Evolutionary conservation across 108 stramenopile species (phyloP), one percentile per base, ranked within the genome.

Genomic region (Conticribra guillardii): DNA sequence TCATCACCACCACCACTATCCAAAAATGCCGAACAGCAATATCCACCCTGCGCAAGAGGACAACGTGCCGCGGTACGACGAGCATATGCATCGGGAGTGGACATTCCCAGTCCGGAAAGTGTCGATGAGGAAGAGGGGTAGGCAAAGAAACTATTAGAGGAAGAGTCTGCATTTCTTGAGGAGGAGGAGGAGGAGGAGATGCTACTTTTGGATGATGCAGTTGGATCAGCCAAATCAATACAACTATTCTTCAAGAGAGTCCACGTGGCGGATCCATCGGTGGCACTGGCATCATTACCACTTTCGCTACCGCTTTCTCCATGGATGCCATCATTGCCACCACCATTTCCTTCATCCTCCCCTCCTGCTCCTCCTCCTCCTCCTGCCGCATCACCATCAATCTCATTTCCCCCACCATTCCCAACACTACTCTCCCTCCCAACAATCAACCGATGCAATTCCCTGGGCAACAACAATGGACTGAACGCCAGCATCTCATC

Each of bases 21-120:
- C 62, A 52, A 19, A 54, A 79, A 79, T 57, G 77, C 58, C 34
- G 69, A 18, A 21, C 77, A 79, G 64, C 77, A 79, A 59, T 79
- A 79, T 34, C 77, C 77, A 9, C 77, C 77, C 24, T 53, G 63
- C 5, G 76, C 62, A 47, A 79, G 50, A 45, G 77, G 77, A 67
- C 77, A 79, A 14, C 53, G 19, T 26, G 63, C 46, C 26, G 69
- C 57, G 34, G 47, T 59, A 21, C 69, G 67, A 56, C 73, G 27
- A n/a, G 70, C 56, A 33, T 55, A 58, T 23, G 34, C 56, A 44
- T 64, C 69, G 0, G 41, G 21, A 17, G 63, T 30, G 3, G 45
- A 33, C 17, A 27, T 46, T 30, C 47, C 56, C 46, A 22, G 16
- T 49, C 55, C 67, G 9, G 41, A 57, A 11, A 64, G 14, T 2